Evolutionary conservation across 2,329 filamentous ascomycete species (phyloP), one percentile per base, ranked within the genome.

Genomic region (Lachnellula hyalina): DNA sequence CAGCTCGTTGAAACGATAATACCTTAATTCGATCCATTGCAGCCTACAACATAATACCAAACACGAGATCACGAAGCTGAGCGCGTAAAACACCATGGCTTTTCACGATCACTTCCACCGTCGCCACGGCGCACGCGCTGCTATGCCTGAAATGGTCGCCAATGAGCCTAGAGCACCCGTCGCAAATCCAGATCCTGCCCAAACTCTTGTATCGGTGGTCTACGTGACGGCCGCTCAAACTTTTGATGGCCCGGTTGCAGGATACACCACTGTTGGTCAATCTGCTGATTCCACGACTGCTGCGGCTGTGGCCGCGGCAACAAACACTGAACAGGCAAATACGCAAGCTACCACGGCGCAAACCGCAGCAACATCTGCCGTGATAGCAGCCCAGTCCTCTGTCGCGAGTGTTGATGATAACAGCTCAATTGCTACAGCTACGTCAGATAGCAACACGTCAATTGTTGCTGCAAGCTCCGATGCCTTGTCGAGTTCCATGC

Each of bases 201-300:
- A 62, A 17, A 75, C 72, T 2, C 63, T 74, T 48, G 66, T 75
- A 11, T 70, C 70, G 0, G 68, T 78, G 41, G 73, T 82, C 42
- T 79, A 81, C 65, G 72, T 80, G 46, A 82, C 80, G 0, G 72
- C 76, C 32, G 62, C 73, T 21, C 72, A 76, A 52, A 82, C 80
- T 40, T 83, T 81, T 60, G 68, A 71, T 15, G 79, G 77, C 25
- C 71, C 72, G 2, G 70, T 80, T 56, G 77, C 70, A 53, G 76
- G 76, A 56, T 79, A 75, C 62, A 70, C 70, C 14, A 79, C 78
- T 19, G 54, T 65, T 40, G 66, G 59, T 41, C 53, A 52, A 35
- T 50, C 47, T 25, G 17, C 36, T 21, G n/a, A 52, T 8, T 14
- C 56, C 5, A 35, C 54, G 15, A 54, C 53, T 5, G n/a, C 49